A percentile compares a stretch with the other conserved stretches of the same genome.
Conservation (phyloP, 2,329 filamentous ascomycete genomes). For the Colletotrichum lindemuthianum region DNA sequence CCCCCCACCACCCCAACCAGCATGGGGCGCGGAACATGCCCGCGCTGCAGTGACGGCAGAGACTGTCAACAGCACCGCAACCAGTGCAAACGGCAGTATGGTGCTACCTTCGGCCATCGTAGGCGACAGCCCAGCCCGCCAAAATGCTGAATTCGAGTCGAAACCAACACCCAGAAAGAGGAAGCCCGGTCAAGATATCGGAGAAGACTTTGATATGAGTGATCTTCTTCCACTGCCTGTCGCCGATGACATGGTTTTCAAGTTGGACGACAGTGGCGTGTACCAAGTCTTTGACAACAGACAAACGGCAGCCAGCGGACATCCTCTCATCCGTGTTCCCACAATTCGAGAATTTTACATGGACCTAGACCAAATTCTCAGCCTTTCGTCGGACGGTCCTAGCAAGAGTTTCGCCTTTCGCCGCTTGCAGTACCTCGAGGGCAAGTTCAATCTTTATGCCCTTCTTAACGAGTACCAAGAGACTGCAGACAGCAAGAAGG, state of each 20-base stretch:
- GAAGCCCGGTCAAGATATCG: constrained; percentile 90
- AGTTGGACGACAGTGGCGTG: constrained; percentile 84
- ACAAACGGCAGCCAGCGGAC: constrained; percentile 67
- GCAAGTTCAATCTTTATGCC: constrained; percentile 94
- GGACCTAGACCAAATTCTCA: constrained; percentile 86
- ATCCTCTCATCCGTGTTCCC: constrained; percentile 84
- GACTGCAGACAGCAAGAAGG: constrained; percentile 96
- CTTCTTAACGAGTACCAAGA: constrained; percentile 98
- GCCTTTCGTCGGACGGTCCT: constrained; percentile 93
- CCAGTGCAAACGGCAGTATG: constrained; percentile 60
- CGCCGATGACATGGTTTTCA: constrained; percentile 76
- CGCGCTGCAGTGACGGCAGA: constrained; percentile 44
- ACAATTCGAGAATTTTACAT: constrained; percentile 96
- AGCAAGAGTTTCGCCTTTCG: constrained; percentile 98
- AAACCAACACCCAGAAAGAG: constrained; percentile 68
- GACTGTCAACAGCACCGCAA: constrained; percentile 48
- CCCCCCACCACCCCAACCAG: constrained; percentile 88
- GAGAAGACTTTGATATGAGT: constrained; percentile 88
- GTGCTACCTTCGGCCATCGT: constrained; percentile 42
- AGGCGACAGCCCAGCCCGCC: constrained; percentile 22
- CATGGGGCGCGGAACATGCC: constrained; percentile 65
- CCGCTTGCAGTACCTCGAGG: constrained; percentile 92
- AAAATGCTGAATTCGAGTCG: constrained; percentile 45
- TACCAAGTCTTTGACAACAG: constrained; percentile 89
- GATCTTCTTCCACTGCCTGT: constrained; percentile 80